phyloP scores from a whole-genome alignment of 352 stramenopile genomes.

The Blastocystis sp. region DNA sequence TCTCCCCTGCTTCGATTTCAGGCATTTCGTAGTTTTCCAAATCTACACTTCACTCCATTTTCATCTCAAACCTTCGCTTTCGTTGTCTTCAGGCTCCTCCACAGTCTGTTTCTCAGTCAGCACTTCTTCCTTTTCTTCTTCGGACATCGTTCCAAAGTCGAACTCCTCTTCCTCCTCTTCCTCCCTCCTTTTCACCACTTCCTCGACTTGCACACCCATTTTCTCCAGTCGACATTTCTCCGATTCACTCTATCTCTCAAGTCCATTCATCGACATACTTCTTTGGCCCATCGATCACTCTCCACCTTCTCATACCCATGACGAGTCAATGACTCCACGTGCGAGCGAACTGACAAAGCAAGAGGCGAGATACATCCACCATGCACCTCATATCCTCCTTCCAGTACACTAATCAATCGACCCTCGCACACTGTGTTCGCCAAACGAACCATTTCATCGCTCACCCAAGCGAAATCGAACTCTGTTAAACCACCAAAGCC shows the following conservation, averaged over 20 bases:
- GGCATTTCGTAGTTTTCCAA: conserved; percentile 54
- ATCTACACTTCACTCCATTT: conserved; percentile 12
- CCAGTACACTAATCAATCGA: conserved; percentile 62
- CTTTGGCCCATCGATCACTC: background rate
- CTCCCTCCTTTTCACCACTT: background rate
- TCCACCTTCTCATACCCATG: conserved; percentile 25
- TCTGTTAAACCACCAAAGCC: conserved; percentile 64
- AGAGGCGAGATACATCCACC: conserved; percentile 47
- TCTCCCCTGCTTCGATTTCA: conserved; percentile 39
- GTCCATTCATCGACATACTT: background rate
- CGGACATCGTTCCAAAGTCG: conserved; percentile 20
- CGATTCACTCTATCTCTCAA: conserved; percentile 7
- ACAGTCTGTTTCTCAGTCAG: background rate
- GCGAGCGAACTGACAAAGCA: conserved; percentile 28
- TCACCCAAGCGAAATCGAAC: conserved; percentile 65
- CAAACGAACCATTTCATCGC: conserved; percentile 61
- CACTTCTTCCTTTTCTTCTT: background rate
- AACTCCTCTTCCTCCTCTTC: conserved; percentile 39
- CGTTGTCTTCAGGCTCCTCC: background rate
- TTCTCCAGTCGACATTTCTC: background rate
- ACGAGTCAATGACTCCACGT: conserved; percentile 50
- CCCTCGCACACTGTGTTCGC: conserved; percentile 61
- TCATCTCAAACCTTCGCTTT: conserved; percentile 10
- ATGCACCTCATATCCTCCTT: conserved; percentile 63
- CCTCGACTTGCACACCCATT: background rate